Evolutionary conservation across 805 yeast genomes (phyloP).

Genomic region (Wickerhamiella australiensis): DNA sequence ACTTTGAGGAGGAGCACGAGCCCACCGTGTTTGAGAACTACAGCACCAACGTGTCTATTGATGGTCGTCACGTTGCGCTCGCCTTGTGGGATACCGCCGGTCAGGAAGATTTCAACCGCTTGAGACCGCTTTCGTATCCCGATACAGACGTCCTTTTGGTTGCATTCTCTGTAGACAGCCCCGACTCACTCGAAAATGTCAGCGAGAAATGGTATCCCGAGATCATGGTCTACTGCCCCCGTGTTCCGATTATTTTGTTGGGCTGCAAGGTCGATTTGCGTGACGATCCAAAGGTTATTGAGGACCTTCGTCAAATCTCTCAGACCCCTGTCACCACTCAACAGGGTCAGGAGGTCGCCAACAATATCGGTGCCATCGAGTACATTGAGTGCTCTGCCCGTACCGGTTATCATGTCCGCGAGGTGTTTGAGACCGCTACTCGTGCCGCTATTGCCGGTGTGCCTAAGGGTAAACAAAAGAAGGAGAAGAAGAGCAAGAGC

Average conservation of each 20-base stretch:
- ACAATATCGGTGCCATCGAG: slow-evolving; percentile 75
- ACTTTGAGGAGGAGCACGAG: slow-evolving; percentile 73
- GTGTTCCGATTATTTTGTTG: slow-evolving; percentile 65
- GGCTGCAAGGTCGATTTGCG: slow-evolving; percentile 81
- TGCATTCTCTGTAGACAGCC: slow-evolving; percentile 75
- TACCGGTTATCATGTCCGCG: slow-evolving; percentile 81
- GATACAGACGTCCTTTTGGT: slow-evolving; percentile 77
- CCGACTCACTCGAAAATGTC: slow-evolving; percentile 76
- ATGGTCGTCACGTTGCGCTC: slow-evolving; percentile 79
- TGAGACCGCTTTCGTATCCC: slow-evolving; percentile 77
- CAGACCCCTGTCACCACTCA: slow-evolving; percentile 69
- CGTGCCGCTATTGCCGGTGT: slow-evolving; percentile 73
- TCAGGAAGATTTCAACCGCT: slow-evolving; percentile 85
- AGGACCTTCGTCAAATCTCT: slow-evolving; percentile 57
- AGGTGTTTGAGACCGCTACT: slow-evolving; percentile 85
- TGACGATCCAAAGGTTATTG: slow-evolving; percentile 35
- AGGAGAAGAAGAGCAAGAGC: slow-evolving; percentile 20
- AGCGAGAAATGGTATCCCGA: slow-evolving; percentile 79
- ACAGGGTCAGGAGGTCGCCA: slow-evolving; percentile 81
- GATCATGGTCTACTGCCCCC: slow-evolving; percentile 69
- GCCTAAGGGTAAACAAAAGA: slow-evolving; percentile 17
- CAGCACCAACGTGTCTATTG: slow-evolving; percentile 90
- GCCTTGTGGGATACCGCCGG: slow-evolving; percentile 97
- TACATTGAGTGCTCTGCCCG: slow-evolving; percentile 85
- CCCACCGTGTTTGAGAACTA: slow-evolving; percentile 94